Base-by-base conservation (phyloP, 768 basidiomycete genomes). In the Suillus luteus region DNA sequence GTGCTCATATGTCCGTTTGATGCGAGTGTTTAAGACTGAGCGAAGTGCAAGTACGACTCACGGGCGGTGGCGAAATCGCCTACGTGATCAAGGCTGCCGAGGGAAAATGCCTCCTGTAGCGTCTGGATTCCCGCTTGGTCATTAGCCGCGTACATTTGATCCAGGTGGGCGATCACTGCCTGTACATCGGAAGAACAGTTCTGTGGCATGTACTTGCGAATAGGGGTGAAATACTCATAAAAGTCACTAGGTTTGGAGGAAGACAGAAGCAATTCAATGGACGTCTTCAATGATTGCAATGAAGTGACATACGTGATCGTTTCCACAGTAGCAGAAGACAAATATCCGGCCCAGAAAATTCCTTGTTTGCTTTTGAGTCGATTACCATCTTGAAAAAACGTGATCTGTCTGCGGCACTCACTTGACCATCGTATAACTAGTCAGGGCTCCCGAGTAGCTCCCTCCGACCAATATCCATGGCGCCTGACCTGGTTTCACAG, bases 171-270 rank as follows among this genome's bases (percentile, higher is more conserved):
- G 61, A 91, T 81, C 15, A 87, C 89, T 6, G 81, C 82, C 72
- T 89, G 77, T 38, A 91, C 81, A 68, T 92, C 91, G 0, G 87
- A 82, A 11, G 89, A 90, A 74, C 91, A 92, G 73, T 92, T 92
- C 66, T 67, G 66, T 2, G 89, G 86, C 88, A 90, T 91, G 68
- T 84, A 76, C 68, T 83, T 78, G 17, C 84, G 84, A 67, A 89
- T 83, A 15, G 89, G 89, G 64, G 90, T 89, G 72, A 89, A 91
- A 69, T 52, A 92, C 63, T 78, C 79, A 35, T 68, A 67, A 51
- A 64, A 71, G 27, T 73, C 62, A 17, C 71, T 11, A 4, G 2
- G 31, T 31, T 31, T 31, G 31, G 4, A 15, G 31, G 31, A 31
- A 19, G 19, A 6, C 5, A 24, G 15, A 57, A 38, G 7, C 15